These are phyloP conservation scores for Pseudonectria buxi DNA, from an alignment of 2,329 filamentous ascomycete species.

Conservation along the genomic window DNA sequence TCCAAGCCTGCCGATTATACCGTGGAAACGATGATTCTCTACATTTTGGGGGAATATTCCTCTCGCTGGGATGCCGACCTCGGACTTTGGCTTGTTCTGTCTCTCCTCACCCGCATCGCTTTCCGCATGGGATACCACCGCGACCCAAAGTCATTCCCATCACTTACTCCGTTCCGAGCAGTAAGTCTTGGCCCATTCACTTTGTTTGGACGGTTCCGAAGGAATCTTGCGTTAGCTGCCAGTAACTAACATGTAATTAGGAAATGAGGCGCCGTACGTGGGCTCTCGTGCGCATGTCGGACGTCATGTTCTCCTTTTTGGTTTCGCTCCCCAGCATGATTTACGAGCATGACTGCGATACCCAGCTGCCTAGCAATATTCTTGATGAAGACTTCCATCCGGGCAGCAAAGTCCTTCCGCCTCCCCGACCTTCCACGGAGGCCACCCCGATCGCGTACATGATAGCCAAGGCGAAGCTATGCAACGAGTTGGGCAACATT, in stretches of 20 bases:
- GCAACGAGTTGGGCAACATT: constrained; percentile 64
- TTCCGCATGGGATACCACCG: constrained; percentile 72
- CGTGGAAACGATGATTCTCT: constrained; percentile 70
- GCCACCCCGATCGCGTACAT: constrained; percentile 73
- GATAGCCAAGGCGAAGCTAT: constrained; percentile 65
- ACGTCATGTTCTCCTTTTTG: constrained; percentile 73
- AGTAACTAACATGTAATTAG: constrained; percentile 23
- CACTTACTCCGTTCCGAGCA: constrained; percentile 65
- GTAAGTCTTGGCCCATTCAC: constrained; percentile 37
- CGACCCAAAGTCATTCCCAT: constrained; percentile 67
- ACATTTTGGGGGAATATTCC: constrained; percentile 69
- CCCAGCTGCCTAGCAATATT: constrained; percentile 67
- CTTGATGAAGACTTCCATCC: constrained; percentile 76
- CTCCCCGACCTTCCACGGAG: constrained; percentile 59
- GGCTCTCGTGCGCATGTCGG: constrained; percentile 66
- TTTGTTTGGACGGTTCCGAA: no score
- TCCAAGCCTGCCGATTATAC: constrained; percentile 68
- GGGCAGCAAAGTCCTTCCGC: constrained; percentile 59
- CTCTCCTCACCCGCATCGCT: constrained; percentile 49
- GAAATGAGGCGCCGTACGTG: constrained; percentile 66
- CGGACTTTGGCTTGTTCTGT: constrained; percentile 54
- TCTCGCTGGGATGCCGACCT: constrained; percentile 68
- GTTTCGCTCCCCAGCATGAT: constrained; percentile 63
- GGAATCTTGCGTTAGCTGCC: no score
- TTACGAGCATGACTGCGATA: constrained; percentile 67